Conservation (phyloP, 345 rosid species). For the Dipteronia sinensis region DNA sequence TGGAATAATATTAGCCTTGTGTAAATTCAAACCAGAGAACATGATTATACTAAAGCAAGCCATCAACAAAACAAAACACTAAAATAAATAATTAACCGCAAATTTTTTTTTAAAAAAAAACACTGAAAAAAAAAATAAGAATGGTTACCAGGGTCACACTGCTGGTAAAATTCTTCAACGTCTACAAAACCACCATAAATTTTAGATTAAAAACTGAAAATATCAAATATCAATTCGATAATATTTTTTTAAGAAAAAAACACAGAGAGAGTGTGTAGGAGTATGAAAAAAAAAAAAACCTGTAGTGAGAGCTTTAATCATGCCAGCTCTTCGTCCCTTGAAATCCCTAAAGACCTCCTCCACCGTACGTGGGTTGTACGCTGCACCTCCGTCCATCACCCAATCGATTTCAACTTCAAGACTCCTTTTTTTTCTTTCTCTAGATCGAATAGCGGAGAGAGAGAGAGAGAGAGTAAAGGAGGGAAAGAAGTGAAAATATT, state of each 20-base stretch:
- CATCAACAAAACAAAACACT: background rate
- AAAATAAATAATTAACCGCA: background rate
- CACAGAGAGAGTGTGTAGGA: background rate
- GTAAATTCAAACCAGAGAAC: background rate
- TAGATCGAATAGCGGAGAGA: background rate
- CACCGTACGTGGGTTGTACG: conserved; percentile 71
- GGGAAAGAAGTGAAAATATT: conserved; percentile 31
- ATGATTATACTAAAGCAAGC: background rate
- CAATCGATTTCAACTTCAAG: background rate
- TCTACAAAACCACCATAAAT: conserved; percentile 39
- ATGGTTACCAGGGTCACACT: conserved; percentile 75
- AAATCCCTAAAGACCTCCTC: conserved; percentile 73
- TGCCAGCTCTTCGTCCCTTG: conserved; percentile 70
- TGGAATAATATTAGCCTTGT: too few species aligned
- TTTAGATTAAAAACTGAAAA: background rate
- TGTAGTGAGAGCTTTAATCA: conserved; percentile 71
- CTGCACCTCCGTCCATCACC: conserved; percentile 54
- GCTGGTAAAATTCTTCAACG: conserved; percentile 66
- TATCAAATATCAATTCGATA: background rate
- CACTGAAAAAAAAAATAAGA: background rate
- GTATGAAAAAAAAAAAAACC: conserved; percentile 28
- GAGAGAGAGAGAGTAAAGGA: conserved; percentile 26
- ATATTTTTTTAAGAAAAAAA: background rate
- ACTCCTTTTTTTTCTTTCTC: background rate
- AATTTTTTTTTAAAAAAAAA: too few species aligned